Evolutionary conservation across 257 asterid genomes (phyloP).

Genomic region (Fraxinus quadrangulata): DNA sequence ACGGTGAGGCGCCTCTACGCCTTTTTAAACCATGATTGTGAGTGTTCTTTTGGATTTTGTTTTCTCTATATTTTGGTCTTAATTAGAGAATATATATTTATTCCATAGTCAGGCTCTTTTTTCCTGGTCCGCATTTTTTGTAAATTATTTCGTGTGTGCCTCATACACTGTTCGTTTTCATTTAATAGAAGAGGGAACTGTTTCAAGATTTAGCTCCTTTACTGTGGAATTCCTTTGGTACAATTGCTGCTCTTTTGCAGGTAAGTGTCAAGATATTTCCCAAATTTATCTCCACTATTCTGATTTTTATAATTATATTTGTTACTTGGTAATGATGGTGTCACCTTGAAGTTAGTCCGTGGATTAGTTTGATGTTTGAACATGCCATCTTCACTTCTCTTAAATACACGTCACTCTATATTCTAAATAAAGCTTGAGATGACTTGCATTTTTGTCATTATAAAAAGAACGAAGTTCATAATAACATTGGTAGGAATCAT

Average conservation of each 20-base stretch:
- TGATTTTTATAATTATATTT: conserved; percentile 5
- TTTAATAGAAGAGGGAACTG: conserved; percentile 71
- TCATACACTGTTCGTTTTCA: conserved; percentile 24
- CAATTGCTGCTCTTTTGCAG: conserved; percentile 95
- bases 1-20: no score
- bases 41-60: not conserved
- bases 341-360: not conserved
- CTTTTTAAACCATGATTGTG: no score
- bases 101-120: not conserved
- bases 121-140: not conserved
- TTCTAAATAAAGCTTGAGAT: not conserved
- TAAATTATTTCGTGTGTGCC: not conserved
- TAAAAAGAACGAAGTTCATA: no score
- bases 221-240: conserved; percentile 90
- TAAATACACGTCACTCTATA: no score
- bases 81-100: not conserved
- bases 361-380: not conserved
- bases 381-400: not conserved
- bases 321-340: not conserved
- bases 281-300: not conserved
- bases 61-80: not conserved
- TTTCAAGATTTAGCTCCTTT: conserved; percentile 90
- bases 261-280: conserved; percentile 31
- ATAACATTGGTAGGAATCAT: not conserved
- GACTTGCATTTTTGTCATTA: not conserved